Percentiles rank a stretch among this genome's conserved stretches.
Conservation (phyloP, 805 yeast genomes). For the Isabelozyma gotoi region DNA sequence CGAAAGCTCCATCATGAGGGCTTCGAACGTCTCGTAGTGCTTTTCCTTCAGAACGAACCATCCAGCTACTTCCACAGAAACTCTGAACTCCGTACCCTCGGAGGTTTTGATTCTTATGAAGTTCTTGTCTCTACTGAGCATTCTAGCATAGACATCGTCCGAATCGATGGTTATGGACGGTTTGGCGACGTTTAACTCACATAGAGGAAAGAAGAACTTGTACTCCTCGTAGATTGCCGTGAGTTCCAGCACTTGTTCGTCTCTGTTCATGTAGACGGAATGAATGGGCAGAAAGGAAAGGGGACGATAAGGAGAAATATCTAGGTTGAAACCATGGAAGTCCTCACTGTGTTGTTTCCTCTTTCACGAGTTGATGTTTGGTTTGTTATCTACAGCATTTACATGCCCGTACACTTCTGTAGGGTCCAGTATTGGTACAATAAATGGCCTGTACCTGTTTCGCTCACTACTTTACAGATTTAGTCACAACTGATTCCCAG, state of each 20-base stretch:
- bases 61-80: constrained; percentile 26
- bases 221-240: constrained; percentile 19
- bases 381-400: too few relatives aligned
- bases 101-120: constrained; percentile 12
- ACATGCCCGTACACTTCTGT: too few relatives aligned
- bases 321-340: neutral
- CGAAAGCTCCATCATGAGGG: constrained; percentile 25
- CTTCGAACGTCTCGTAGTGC: constrained; percentile 30
- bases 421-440: too few relatives aligned
- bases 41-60: constrained; percentile 20
- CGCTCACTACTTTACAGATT: constrained; percentile 11
- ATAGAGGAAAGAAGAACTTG: constrained; percentile 14
- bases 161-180: neutral
- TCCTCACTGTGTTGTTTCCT: too few relatives aligned
- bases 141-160: constrained; percentile 3
- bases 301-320: neutral
- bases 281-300: neutral
- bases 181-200: constrained; percentile 1
- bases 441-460: too few relatives aligned
- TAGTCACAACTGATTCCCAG: constrained; percentile 49
- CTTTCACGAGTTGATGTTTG: too few relatives aligned
- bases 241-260: constrained; percentile 16
- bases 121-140: constrained; percentile 1
- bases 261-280: constrained; percentile 1
- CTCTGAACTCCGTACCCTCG: constrained; percentile 11